Evolutionary conservation across 2,329 filamentous ascomycete genomes (phyloP).

Genomic region (Endoconidiophora laricicola): DNA sequence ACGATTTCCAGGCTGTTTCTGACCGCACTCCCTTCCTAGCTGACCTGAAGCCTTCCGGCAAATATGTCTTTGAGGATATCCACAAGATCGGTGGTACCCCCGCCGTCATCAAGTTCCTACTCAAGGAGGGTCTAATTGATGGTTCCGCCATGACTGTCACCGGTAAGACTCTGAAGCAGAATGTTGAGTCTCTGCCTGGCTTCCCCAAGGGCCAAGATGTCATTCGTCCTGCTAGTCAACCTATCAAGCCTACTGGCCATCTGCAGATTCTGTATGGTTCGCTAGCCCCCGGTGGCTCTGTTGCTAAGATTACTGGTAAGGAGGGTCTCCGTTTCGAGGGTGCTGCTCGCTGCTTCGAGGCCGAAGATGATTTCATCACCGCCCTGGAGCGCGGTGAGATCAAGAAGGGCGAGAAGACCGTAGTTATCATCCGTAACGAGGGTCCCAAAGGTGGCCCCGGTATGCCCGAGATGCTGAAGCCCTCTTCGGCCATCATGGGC

Average conservation of each 20-base stretch:
- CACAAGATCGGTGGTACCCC: conserved; percentile 81
- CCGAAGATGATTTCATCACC: conserved; percentile 63
- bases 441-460: conserved; percentile 85
- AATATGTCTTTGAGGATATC: conserved; percentile 70
- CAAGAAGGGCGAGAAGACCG: conserved; percentile 72
- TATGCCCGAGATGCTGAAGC: conserved; percentile 91
- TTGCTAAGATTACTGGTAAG: conserved; percentile 90
- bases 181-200: conserved; percentile 57
- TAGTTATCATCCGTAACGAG: conserved; percentile 83
- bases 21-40: conserved; percentile 66
- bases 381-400: conserved; percentile 64
- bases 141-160: conserved; percentile 72
- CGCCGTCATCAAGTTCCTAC: conserved; percentile 70
- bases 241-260: conserved; percentile 76
- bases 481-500: conserved; percentile 84
- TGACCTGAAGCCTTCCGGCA: conserved; percentile 71
- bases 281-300: conserved; percentile 69
- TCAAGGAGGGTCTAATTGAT: conserved; percentile 67
- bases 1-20: conserved; percentile 72
- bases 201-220: conserved; percentile 65
- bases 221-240: conserved; percentile 63
- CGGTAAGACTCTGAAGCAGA: conserved; percentile 76
- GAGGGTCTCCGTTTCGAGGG: conserved; percentile 73
- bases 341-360: conserved; percentile 68
- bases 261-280: conserved; percentile 78